Conservation (phyloP, 202 grass and related monocot genomes). For the Panicum hallii region DNA sequence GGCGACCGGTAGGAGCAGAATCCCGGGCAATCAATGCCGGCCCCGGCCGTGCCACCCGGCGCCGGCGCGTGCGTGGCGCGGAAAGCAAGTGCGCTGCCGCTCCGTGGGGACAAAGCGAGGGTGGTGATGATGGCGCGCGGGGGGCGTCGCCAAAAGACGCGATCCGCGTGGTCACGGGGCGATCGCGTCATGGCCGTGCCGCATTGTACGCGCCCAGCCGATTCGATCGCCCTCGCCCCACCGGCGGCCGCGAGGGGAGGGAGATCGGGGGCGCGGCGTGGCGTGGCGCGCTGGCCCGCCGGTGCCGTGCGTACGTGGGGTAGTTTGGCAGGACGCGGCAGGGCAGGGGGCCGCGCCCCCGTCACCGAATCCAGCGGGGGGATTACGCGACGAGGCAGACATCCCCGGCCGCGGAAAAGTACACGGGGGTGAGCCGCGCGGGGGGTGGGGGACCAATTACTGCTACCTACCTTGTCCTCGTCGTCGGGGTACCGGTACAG, state of each 20-base stretch:
- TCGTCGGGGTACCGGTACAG: conserved; percentile 75
- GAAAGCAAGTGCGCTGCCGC: not conserved
- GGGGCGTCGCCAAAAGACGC: conserved; percentile 29
- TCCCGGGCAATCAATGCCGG: not conserved
- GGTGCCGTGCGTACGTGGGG: not conserved
- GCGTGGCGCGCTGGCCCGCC: too few relatives aligned
- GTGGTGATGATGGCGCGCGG: not conserved
- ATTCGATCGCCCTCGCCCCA: conserved; percentile 11
- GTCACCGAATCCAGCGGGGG: conserved; percentile 71
- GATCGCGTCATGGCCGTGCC: conserved; percentile 49
- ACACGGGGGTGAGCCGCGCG: not conserved
- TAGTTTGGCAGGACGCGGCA: conserved; percentile 10
- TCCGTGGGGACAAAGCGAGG: not conserved
- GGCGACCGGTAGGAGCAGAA: not conserved
- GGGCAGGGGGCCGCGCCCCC: not conserved
- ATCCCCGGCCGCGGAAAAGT: conserved; percentile 44
- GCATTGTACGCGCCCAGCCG: conserved; percentile 21
- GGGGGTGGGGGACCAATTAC: too few relatives aligned
- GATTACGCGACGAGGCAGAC: conserved; percentile 48
- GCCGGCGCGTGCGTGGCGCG: too few relatives aligned
- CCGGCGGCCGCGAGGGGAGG: too few relatives aligned
- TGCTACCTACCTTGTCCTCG: conserved; percentile 66
- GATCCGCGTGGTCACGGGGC: conserved; percentile 55
- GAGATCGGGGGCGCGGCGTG: too few relatives aligned
- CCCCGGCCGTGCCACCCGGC: too few relatives aligned